Conservation (phyloP, 306 rosid genomes). For the Pyrus bretschneideri region DNA sequence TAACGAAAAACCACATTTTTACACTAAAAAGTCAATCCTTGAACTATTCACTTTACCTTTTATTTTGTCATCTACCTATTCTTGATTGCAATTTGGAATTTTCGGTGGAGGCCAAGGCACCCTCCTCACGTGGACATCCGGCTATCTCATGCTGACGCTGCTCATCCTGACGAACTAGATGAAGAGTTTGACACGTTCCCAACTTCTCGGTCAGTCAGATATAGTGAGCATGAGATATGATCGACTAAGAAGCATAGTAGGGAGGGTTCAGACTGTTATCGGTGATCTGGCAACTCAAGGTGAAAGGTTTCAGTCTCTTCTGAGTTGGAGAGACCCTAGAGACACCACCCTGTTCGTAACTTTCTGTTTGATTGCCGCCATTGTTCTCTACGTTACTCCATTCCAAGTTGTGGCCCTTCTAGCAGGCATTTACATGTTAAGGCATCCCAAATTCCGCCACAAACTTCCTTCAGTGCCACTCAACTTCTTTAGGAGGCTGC, state of each 20-base stretch:
- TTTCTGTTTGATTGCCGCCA: conserved; percentile 63
- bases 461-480: conserved; percentile 71
- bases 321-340: conserved; percentile 96
- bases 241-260: conserved; percentile 71
- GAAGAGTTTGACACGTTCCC: conserved; percentile 88
- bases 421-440: conserved; percentile 46
- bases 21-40: too few species aligned
- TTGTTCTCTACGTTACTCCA: conserved; percentile 75
- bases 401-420: conserved; percentile 67
- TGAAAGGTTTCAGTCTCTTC: conserved; percentile 66
- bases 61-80: conserved; percentile 37
- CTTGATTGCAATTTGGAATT: conserved; percentile 90
- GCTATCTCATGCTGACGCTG: conserved; percentile 74
- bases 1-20: too few species aligned
- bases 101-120: conserved; percentile 65
- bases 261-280: conserved; percentile 77
- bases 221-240: conserved; percentile 75
- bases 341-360: conserved; percentile 59
- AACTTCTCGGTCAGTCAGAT: conserved; percentile 49
- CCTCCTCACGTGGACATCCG: conserved; percentile 91
- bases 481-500: conserved; percentile 80
- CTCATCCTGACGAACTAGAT: conserved; percentile 75
- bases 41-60: too few species aligned
- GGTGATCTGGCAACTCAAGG: conserved; percentile 93
- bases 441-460: conserved; percentile 79